Evolutionary conservation across 225 moss, liverwort and hornwort species (phyloP).

Genomic region (Asterella californica): DNA sequence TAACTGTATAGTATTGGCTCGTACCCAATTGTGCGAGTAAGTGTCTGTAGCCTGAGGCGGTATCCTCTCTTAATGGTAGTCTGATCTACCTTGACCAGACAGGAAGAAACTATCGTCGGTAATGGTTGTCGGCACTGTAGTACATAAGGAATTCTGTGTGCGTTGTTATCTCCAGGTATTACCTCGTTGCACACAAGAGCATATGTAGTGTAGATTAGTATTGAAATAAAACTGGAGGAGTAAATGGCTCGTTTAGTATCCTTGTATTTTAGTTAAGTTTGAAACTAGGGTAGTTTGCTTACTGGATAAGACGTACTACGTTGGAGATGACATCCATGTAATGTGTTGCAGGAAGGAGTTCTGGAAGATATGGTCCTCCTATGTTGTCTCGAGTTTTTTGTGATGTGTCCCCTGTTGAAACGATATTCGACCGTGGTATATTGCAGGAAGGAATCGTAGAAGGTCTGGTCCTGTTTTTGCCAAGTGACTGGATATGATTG

Average conservation of each 20-base stretch:
- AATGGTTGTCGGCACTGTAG: background rate
- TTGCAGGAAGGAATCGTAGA: no score
- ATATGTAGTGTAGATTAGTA: background rate
- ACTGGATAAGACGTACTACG: slow-evolving; percentile 1
- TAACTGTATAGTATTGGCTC: slow-evolving; percentile 23
- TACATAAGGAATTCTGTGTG: slow-evolving; percentile 2
- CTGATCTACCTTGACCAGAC: background rate
- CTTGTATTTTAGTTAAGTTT: background rate
- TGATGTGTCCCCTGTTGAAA: no score
- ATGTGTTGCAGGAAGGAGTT: slow-evolving; percentile 9
- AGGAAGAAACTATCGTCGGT: background rate
- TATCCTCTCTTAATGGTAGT: background rate
- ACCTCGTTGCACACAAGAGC: slow-evolving; percentile 9
- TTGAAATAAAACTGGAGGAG: slow-evolving; percentile 9
- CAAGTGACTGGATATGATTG: no score
- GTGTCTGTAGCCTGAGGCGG: slow-evolving; percentile 7
- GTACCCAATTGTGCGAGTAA: slow-evolving; percentile 12
- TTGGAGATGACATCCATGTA: slow-evolving; percentile 3
- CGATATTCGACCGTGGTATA: no score
- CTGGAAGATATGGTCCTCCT: background rate
- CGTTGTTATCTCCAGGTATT: slow-evolving; percentile 3
- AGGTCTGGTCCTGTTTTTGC: no score
- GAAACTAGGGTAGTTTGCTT: background rate
- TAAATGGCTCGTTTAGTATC: slow-evolving; percentile 12
- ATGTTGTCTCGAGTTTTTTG: no score